phyloP scores from a whole-genome alignment of 2,329 filamentous ascomycete species.

The Didymella exigua region DNA sequence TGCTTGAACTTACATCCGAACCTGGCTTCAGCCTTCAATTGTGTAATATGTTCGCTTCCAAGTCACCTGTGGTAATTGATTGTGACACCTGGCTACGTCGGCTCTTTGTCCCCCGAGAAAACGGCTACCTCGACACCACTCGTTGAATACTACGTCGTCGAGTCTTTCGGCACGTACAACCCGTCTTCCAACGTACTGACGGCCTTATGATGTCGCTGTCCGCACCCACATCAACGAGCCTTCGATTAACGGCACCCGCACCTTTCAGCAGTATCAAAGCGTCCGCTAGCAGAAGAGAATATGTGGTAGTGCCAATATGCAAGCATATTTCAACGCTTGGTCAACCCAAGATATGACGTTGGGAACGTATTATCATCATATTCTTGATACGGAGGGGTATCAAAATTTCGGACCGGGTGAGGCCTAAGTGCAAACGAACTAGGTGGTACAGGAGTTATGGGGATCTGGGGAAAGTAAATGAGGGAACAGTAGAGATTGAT shows the following conservation, averaged over 20 bases:
- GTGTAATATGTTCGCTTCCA: background rate
- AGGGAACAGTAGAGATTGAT: background rate
- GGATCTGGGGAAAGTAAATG: background rate
- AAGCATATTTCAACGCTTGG: constrained; percentile 40
- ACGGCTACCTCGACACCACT: constrained; percentile 50
- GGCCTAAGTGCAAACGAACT: constrained; percentile 9
- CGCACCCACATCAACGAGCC: constrained; percentile 57
- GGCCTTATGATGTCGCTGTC: constrained; percentile 60
- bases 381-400: constrained; percentile 60
- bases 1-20: too few relatives aligned
- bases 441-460: background rate
- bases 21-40: background rate
- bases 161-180: constrained; percentile 55
- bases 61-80: too few relatives aligned
- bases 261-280: constrained; percentile 61
- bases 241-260: constrained; percentile 58
- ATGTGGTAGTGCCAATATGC: constrained; percentile 47
- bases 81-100: constrained; percentile 21
- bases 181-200: constrained; percentile 54
- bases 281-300: constrained; percentile 57
- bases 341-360: constrained; percentile 27
- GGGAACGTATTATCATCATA: constrained; percentile 28
- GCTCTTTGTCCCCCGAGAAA: constrained; percentile 30
- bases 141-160: constrained; percentile 64
- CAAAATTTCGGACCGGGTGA: constrained; percentile 17